Conservation (phyloP, 2,329 filamentous ascomycete species). For the Kalmusia sp. region DNA sequence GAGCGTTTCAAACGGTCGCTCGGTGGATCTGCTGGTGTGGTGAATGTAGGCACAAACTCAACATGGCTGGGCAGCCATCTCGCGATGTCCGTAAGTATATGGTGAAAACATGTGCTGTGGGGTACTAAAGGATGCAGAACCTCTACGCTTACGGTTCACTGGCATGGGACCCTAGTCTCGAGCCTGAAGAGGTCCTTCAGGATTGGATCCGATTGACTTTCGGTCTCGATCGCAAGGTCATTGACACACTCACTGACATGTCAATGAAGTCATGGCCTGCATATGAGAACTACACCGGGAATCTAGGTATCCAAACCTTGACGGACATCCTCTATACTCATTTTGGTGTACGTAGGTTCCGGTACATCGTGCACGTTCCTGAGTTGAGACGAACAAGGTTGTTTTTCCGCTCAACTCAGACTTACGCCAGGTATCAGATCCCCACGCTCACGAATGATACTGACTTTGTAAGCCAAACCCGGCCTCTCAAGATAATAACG, state of each 20-base stretch:
- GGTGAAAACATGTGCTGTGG: too few species aligned
- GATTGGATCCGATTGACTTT: constrained; percentile 76
- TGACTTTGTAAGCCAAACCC: too few species aligned
- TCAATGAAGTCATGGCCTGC: constrained; percentile 74
- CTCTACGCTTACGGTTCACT: constrained; percentile 73
- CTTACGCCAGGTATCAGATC: too few species aligned
- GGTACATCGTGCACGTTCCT: too few species aligned
- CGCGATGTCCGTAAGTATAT: constrained; percentile 62
- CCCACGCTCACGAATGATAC: too few species aligned
- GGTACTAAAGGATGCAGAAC: constrained; percentile 56
- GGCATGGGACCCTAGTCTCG: constrained; percentile 67
- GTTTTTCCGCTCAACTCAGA: too few species aligned
- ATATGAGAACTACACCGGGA: constrained; percentile 75
- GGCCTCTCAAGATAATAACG: constrained; percentile 69
- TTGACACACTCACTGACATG: constrained; percentile 66
- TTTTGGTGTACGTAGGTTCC: too few species aligned
- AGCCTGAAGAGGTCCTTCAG: constrained; percentile 60
- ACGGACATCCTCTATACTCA: constrained; percentile 72
- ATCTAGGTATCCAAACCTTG: constrained; percentile 73
- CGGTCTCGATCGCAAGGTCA: constrained; percentile 59
- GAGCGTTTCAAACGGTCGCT: constrained; percentile 64
- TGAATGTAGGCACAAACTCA: constrained; percentile 69
- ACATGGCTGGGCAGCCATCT: constrained; percentile 75
- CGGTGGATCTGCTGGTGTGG: constrained; percentile 70
- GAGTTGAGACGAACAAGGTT: too few species aligned